A percentile compares a stretch with the other conserved stretches of the same genome.
Evolutionary conservation across 2,329 filamentous ascomycete species (phyloP).

Genomic region (Xylaria sp.): DNA sequence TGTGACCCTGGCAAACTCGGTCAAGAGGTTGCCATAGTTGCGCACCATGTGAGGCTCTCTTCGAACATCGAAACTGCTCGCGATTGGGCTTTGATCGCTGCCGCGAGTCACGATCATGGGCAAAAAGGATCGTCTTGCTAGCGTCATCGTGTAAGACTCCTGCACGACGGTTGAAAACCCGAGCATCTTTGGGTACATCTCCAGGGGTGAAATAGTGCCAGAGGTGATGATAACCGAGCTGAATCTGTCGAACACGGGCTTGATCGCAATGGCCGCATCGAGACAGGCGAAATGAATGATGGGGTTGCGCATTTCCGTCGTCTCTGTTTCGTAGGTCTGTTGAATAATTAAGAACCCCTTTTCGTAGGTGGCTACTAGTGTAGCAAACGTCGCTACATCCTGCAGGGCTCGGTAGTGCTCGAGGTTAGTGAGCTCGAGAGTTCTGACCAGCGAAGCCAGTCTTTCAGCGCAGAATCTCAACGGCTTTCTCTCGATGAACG

Average conservation of each 20-base stretch:
- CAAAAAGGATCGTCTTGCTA: constrained; percentile 89
- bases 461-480: constrained; percentile 91
- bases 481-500: constrained; percentile 96
- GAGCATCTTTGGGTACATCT: constrained; percentile 99
- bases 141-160: constrained; percentile 95
- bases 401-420: constrained; percentile 96
- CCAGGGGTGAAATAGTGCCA: constrained; percentile 89
- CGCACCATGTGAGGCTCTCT: constrained; percentile 96
- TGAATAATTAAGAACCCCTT: constrained; percentile 92
- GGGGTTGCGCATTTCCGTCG: constrained; percentile 90
- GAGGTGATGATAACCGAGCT: constrained; percentile 98
- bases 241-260: constrained; percentile 94
- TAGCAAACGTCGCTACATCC: constrained; percentile 96
- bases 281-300: constrained; percentile 96
- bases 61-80: constrained; percentile 88
- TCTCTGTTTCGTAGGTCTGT: constrained; percentile 95
- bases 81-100: constrained; percentile 88
- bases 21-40: constrained; percentile 89
- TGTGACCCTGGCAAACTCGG: constrained; percentile 92
- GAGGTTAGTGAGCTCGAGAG: constrained; percentile 92
- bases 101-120: constrained; percentile 97
- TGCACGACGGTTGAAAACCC: constrained; percentile 88
- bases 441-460: constrained; percentile 87
- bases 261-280: constrained; percentile 96
- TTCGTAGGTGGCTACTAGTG: constrained; percentile 91